These are phyloP conservation scores for Saccharomycopsis crataegensis DNA, from an alignment of 1,139 yeast species.

Conservation along the genomic window DNA sequence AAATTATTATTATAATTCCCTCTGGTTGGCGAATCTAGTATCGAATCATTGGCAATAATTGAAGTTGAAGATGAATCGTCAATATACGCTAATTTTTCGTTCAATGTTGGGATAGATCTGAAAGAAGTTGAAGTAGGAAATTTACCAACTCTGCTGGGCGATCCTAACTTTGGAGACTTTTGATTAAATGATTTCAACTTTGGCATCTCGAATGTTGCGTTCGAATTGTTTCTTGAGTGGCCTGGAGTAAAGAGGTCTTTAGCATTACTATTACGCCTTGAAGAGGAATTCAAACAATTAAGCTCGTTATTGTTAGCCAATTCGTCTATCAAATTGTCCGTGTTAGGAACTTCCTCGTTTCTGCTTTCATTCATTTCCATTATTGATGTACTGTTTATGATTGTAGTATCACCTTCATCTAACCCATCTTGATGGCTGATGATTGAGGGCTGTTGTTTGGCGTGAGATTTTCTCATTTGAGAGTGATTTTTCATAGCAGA, in stretches of 20 bases:
- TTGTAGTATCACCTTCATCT: slow-evolving; percentile 21
- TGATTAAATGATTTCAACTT: slow-evolving; percentile 15
- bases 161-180: slow-evolving; percentile 15
- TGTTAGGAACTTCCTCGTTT: slow-evolving; percentile 4
- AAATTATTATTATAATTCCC: not conserved
- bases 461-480: too few relatives aligned
- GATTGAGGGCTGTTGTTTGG: too few relatives aligned
- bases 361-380: slow-evolving; percentile 11
- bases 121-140: slow-evolving; percentile 11
- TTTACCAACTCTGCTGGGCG: slow-evolving; percentile 14
- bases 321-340: slow-evolving; percentile 17
- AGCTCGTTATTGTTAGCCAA: not conserved
- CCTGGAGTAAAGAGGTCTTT: slow-evolving; percentile 4
- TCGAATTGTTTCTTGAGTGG: slow-evolving; percentile 13
- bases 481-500: not conserved
- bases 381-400: slow-evolving; percentile 17
- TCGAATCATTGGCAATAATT: not conserved
- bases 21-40: not conserved
- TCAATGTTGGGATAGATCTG: slow-evolving; percentile 17
- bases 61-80: slow-evolving; percentile 7
- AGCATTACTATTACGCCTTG: not conserved
- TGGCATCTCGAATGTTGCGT: slow-evolving; percentile 14
- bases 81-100: slow-evolving; percentile 18
- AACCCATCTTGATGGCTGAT: not conserved
- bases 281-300: not conserved